Conservation (phyloP, 805 yeast species). For the Myxozyma melibiosi region DNA sequence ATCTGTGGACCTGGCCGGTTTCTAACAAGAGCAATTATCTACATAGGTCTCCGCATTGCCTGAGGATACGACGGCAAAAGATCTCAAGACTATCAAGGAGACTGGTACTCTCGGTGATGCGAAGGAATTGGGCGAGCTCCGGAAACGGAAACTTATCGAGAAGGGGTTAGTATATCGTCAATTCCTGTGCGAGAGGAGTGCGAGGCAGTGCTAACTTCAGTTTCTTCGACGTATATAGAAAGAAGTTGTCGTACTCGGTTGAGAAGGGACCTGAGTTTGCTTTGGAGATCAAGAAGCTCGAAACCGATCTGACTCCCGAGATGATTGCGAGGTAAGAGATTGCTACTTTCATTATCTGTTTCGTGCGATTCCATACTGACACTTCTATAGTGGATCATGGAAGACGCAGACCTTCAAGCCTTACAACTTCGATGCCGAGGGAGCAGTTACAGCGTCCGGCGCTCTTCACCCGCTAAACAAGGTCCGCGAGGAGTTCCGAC, state of each 20-base stretch:
- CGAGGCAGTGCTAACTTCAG: too few relatives aligned
- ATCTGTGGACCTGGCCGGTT: too few relatives aligned
- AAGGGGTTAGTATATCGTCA: constrained; percentile 42
- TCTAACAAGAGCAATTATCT: too few relatives aligned
- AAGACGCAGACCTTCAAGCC: constrained; percentile 83
- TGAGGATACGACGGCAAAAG: constrained; percentile 65
- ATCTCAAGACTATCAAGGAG: constrained; percentile 58
- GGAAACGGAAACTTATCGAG: constrained; percentile 84
- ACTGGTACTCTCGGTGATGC: constrained; percentile 61
- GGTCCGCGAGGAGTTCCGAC: constrained; percentile 96
- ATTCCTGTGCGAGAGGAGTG: too few relatives aligned
- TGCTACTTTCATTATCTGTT: background rate
- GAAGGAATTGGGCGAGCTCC: constrained; percentile 78
- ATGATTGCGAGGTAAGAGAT: constrained; percentile 59
- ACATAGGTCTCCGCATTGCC: constrained; percentile 49
- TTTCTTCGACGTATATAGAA: constrained; percentile 43
- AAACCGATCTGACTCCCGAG: constrained; percentile 92
- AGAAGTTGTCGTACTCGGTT: constrained; percentile 73
- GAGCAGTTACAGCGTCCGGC: constrained; percentile 81
- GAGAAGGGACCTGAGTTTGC: constrained; percentile 84
- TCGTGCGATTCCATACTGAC: background rate
- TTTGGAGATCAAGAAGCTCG: constrained; percentile 72
- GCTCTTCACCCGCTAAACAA: constrained; percentile 96
- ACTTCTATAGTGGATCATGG: constrained; percentile 65
- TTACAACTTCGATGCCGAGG: constrained; percentile 94